A percentile compares a stretch with the other conserved stretches of the same genome.
Conservation (phyloP, 495 filamentous ascomycete genomes). For the Parmelia sp. region DNA sequence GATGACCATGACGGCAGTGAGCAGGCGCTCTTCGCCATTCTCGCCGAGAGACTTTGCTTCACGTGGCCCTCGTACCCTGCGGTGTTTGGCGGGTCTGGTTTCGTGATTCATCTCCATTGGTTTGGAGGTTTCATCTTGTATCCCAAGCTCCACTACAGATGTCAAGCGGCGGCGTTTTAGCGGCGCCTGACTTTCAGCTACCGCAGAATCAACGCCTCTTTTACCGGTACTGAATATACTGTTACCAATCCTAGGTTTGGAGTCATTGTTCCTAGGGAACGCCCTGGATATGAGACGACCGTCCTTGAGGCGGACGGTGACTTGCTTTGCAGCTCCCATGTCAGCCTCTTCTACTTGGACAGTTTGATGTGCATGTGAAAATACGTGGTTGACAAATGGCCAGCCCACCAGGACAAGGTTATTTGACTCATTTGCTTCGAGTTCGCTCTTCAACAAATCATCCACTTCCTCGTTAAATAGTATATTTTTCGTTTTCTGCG, state of each 20-base stretch:
- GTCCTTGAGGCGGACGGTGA: neutral
- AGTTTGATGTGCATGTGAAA: conserved; percentile 21
- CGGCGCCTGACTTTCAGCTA: conserved; percentile 5
- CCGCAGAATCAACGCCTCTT: conserved; percentile 6
- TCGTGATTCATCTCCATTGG: neutral
- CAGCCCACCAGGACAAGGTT: conserved; percentile 7
- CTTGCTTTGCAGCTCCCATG: conserved; percentile 7
- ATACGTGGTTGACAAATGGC: conserved; percentile 23
- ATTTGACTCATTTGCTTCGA: conserved; percentile 12
- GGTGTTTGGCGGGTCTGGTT: conserved; percentile 13
- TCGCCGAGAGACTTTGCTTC: conserved; percentile 5
- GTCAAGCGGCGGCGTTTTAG: conserved; percentile 20
- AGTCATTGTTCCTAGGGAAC: neutral
- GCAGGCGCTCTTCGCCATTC: conserved; percentile 37
- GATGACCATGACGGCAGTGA: conserved; percentile 67
- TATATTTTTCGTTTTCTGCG: neutral
- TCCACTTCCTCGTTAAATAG: conserved; percentile 19
- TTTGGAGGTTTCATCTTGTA: neutral
- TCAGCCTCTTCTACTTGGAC: conserved; percentile 8
- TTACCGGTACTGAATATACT: conserved; percentile 6
- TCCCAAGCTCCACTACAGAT: neutral
- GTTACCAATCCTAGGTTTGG: neutral
- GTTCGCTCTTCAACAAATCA: conserved; percentile 13
- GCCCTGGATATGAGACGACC: neutral
- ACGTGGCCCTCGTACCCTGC: conserved; percentile 17